phyloP scores from a whole-genome alignment of 495 filamentous ascomycete species.

The Aspergillus carlsbadensis region DNA sequence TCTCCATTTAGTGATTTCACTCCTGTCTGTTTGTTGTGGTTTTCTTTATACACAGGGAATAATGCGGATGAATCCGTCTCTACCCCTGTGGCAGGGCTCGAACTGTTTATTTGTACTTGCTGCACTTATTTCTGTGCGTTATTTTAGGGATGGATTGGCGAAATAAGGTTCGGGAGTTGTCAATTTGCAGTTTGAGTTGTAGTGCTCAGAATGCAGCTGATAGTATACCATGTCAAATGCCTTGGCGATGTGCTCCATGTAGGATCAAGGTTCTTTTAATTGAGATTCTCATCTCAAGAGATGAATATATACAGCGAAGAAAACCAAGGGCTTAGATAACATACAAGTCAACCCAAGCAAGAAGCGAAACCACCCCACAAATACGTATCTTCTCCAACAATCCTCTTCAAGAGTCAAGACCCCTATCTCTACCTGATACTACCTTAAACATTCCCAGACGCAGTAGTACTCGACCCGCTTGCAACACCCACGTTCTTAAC shows the following conservation, averaged over 20 bases:
- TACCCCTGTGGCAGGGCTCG: slow-evolving; percentile 9
- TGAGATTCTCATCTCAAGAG: neutral
- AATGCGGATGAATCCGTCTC: neutral
- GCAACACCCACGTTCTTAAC: slow-evolving; percentile 29
- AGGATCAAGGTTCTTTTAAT: too few relatives aligned
- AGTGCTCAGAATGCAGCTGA: slow-evolving; percentile 25
- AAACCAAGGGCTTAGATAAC: neutral
- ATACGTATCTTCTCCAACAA: neutral
- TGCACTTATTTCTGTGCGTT: slow-evolving; percentile 26
- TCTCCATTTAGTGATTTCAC: slow-evolving; percentile 4
- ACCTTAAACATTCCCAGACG: slow-evolving; percentile 28
- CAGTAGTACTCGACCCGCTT: slow-evolving; percentile 24
- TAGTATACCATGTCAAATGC: neutral
- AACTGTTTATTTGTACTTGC: slow-evolving; percentile 1
- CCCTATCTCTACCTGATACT: neutral
- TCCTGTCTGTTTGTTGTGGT: neutral
- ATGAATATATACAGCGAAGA: neutral
- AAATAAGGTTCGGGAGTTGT: slow-evolving; percentile 36
- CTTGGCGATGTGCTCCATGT: too few relatives aligned
- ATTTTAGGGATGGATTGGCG: slow-evolving; percentile 41
- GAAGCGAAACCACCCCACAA: neutral
- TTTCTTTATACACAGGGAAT: slow-evolving; percentile 1
- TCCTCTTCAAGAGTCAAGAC: neutral
- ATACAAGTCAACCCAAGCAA: neutral
- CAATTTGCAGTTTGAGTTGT: slow-evolving; percentile 18